These are phyloP conservation scores for Talaromyces islandicus DNA, from an alignment of 2,329 filamentous ascomycete genomes.

Conservation along the genomic window DNA sequence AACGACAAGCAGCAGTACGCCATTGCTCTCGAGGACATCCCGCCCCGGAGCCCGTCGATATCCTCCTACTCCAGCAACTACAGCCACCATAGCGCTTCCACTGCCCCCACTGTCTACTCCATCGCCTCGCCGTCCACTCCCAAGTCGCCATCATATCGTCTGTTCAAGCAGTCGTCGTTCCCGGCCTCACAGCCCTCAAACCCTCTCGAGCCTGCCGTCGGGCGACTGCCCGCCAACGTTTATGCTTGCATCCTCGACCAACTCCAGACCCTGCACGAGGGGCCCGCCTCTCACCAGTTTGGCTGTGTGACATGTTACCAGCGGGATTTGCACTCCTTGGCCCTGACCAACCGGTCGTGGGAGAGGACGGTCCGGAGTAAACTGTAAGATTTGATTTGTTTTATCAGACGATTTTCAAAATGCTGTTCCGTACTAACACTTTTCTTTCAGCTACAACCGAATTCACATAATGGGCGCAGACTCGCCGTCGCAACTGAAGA, in stretches of 20 bases:
- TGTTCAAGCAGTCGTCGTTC: conserved; percentile 32
- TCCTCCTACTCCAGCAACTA: conserved; percentile 35
- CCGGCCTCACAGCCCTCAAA: background rate
- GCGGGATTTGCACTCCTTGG: conserved; percentile 48
- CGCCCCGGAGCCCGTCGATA: conserved; percentile 28
- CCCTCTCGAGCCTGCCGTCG: conserved; percentile 30
- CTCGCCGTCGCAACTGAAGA: conserved; percentile 40
- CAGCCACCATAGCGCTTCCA: conserved; percentile 29
- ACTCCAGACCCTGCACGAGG: conserved; percentile 42
- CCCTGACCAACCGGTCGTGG: conserved; percentile 53
- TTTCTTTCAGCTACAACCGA: conserved; percentile 39
- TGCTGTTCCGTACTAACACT: conserved; percentile 6
- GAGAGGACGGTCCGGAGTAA: conserved; percentile 45
- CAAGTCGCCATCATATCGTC: conserved; percentile 21
- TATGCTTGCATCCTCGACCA: conserved; percentile 51
- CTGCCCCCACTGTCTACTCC: conserved; percentile 33
- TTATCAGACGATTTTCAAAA: conserved; percentile 9
- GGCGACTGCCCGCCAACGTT: conserved; percentile 47
- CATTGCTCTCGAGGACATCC: conserved; percentile 23
- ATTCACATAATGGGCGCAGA: conserved; percentile 46
- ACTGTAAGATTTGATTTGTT: conserved; percentile 38
- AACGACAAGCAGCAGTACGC: conserved; percentile 24
- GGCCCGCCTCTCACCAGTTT: conserved; percentile 22
- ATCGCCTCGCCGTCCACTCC: conserved; percentile 28
- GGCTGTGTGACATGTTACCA: conserved; percentile 51